Percentiles rank a stretch among this genome's conserved stretches.
Conservation (phyloP, 2,329 filamentous ascomycete genomes). For the Pseudopyrenochaeta lycopersici region DNA sequence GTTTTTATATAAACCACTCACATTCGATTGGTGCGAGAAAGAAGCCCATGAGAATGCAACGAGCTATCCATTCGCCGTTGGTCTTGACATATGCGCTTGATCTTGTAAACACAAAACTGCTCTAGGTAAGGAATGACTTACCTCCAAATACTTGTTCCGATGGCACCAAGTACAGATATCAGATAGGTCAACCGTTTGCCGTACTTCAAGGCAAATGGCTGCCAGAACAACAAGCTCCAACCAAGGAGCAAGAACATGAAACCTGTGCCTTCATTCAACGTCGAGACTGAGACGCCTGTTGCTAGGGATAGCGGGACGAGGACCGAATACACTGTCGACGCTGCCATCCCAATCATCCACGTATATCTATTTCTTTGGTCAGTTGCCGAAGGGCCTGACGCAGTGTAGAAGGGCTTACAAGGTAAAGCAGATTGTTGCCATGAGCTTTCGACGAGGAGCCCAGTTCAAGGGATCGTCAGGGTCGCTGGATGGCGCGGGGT, state of each 20-base stretch:
- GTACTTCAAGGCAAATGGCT: conserved; percentile 62
- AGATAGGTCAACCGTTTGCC: conserved; percentile 62
- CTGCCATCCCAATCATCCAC: conserved; percentile 59
- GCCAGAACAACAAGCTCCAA: conserved; percentile 62
- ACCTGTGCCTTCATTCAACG: conserved; percentile 61
- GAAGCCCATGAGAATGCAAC: conserved; percentile 59
- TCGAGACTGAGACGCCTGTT: conserved; percentile 56
- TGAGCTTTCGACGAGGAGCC: conserved; percentile 37
- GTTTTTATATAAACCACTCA: too few relatives aligned
- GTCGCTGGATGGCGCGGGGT: conserved; percentile 47
- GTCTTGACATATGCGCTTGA: conserved; percentile 54
- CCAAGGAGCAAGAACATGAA: conserved; percentile 63
- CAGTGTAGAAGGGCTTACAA: conserved; percentile 12
- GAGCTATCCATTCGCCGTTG: conserved; percentile 58
- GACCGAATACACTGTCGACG: conserved; percentile 61
- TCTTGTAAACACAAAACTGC: conserved; percentile 22
- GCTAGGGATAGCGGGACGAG: conserved; percentile 58
- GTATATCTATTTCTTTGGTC: conserved; percentile 56
- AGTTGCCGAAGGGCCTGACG: conserved; percentile 1
- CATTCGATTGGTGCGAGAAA: conserved; percentile 11
- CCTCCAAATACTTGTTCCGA: conserved; percentile 54
- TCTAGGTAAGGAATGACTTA: conserved; percentile 16
- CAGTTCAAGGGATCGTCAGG: conserved; percentile 49
- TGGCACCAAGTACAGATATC: conserved; percentile 51
- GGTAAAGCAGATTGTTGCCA: conserved; percentile 33